Conservation (phyloP, 495 filamentous ascomycete species). For the Tuber calosporum region DNA sequence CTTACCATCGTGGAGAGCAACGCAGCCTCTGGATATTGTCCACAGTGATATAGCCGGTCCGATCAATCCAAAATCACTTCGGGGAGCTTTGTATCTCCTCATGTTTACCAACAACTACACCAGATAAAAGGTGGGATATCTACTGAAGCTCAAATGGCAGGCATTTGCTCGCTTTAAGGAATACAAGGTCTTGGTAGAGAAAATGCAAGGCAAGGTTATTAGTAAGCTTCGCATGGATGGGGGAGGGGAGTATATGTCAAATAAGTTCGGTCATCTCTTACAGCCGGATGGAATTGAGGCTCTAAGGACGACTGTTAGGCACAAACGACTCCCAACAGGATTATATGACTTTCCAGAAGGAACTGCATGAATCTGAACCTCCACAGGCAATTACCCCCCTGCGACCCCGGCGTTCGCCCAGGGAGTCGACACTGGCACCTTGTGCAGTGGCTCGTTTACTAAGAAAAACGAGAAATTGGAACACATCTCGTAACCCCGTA, state of each 20-base stretch:
- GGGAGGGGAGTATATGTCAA: conserved; percentile 8
- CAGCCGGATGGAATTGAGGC: not conserved
- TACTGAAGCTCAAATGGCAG: not conserved
- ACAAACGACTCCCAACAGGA: too few relatives aligned
- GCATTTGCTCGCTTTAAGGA: not conserved
- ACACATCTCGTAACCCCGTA: too few relatives aligned
- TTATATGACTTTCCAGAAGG: too few relatives aligned
- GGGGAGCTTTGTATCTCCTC: conserved; percentile 1
- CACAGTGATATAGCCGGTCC: not conserved
- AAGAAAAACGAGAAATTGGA: too few relatives aligned
- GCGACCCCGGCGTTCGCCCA: too few relatives aligned
- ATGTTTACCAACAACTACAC: conserved; percentile 1
- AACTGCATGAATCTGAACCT: too few relatives aligned
- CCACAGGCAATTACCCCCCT: too few relatives aligned
- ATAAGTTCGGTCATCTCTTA: not conserved
- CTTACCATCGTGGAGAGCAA: not conserved
- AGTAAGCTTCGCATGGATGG: not conserved
- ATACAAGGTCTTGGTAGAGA: not conserved
- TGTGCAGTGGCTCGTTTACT: too few relatives aligned
- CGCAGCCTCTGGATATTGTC: not conserved
- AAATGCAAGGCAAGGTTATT: not conserved
- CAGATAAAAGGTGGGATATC: not conserved
- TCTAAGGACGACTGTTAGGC: not conserved
- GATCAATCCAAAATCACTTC: not conserved
- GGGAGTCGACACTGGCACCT: too few relatives aligned